Base-by-base conservation (phyloP, 495 filamentous ascomycete genomes). In the Hypoxylon subgilvum region DNA sequence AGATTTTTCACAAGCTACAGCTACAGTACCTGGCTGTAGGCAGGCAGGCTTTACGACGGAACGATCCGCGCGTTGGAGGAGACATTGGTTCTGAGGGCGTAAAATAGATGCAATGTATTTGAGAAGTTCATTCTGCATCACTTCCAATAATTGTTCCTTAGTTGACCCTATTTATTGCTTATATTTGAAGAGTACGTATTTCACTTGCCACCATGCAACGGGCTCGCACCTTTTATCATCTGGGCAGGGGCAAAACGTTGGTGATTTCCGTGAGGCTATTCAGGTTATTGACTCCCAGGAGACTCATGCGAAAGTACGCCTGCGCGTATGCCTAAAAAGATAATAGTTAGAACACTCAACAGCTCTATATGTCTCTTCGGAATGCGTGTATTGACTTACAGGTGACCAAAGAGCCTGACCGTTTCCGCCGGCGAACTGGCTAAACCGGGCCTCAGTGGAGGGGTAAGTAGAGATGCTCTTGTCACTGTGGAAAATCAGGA, bases 401-500 rank as follows among this genome's bases (percentile, higher is more conserved):
- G 66, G 56, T 30, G 55, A 59, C 74, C 72, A 74, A 31, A 56
- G 48, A n/a, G 48, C 21, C 57, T 70, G 58, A 6, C 72, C 74
- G 3, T 41, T 40, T 1, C 39, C 22, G 0, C 67, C 67, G 6
- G 68, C 63, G 42, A 76, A 76, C 9, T 45, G n/a, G 22, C 54
- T 55, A 53, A 69, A 74, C 28, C 60, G 61, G 0, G 22, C 62
- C 34, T 58, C 35, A 2, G 76, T 70, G 30, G 61, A 52, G 1
- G 71, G 59, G 44, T 81, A 70, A 13, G 66, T 49, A 5, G 73
- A 64, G 14, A 82, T 63, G 25, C 61, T 52, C 10, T 75, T 62
- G 52, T 82, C 80, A 48, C 71, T 76, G 6, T 63, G 69, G 57
- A 83, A 74, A 32, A 74, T 77, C 59, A 76, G 71, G 32, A 81